Base-by-base conservation (phyloP, 352 stramenopile genomes). In the Globisporangium nunn region DNA sequence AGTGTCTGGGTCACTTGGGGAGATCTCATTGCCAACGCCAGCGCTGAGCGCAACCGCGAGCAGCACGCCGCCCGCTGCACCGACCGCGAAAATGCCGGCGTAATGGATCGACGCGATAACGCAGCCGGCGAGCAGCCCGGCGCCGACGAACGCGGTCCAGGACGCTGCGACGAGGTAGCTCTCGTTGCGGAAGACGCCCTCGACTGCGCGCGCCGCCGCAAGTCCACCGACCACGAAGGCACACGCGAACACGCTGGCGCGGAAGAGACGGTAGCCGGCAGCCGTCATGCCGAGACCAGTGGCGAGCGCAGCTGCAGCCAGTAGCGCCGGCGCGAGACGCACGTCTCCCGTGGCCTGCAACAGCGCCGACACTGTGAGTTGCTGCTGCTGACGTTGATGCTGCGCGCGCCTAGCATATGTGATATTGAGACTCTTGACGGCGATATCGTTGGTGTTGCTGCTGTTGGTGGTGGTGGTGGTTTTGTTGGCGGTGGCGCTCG, bases 61-160 rank as follows among this genome's bases (percentile, higher is more conserved):
- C 15, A 86, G 62, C 4, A 77, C 76, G 2, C 81, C 81, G 15
- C 62, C 76, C 7, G 79, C 71, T 0, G 75, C 78, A 3, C 81
- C 81, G n/a, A 68, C 67, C 15, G 82, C 62, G 62, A 85, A 88
- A 54, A 89, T 64, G 40, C 78, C 76, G 10, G 64, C 54, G 33
- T 54, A 70, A 59, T 75, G 87, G 17, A 88, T 48, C 31, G 75
- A 78, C 43, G 87, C 67, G 57, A 72, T 72, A 29, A 84, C 52
- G 35, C 75, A 62, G 28, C 71, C 81, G n/a, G 74, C 56, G 5
- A 88, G 8, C 30, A 91, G 56, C 2, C 81, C 81, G 47, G 74
- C 72, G 7, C 77, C 59, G 50, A 81, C 70, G 67, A 91, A 91
- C 50, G 68, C 75, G 63, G 90, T 78, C 81, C 81, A 91, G 2